Base-by-base conservation (phyloP, 345 rosid species). In the Garcia nutans region DNA sequence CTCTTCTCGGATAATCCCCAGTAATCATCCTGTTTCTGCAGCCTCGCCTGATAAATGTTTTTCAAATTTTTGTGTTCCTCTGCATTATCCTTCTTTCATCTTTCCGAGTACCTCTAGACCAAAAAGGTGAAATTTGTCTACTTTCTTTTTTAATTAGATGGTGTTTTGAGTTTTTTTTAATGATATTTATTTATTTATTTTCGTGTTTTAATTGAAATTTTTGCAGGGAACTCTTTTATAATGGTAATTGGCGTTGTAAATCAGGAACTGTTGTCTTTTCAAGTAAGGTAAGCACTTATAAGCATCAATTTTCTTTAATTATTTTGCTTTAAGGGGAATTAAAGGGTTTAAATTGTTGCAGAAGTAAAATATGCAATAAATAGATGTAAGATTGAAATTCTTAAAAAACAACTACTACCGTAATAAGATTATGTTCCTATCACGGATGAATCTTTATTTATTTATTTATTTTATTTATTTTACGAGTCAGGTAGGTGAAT, bases 211-310 rank as follows among this genome's bases (percentile, higher is more conserved):
- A 65, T 59, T 80, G 70, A 74, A 47, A 47, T 71, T 23, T 76
- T 80, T 83, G 80, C 82, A 81, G 80, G 78, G 76, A 58, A 75
- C 58, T 72, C 22, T 64, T 61, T 31, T 65, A 10, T 63, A 58
- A 19, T 70, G 74, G 66, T 19, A 72, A 68, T 33, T 58, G 78
- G 86, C 50, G 22, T 17, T 47, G 57, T 68, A 73, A 72, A 33
- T 59, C 78, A 56, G 81, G 68, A 65, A 50, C 58, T 20, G 1
- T 73, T 70, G 84, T 76, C 73, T 78, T 71, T 20, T 78, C 84
- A 49, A 77, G 52, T 72, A 65, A 10, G 74, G 86, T 81, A 65
- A 80, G 73, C 74, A 28, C 56, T 37, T 37, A 5, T 37, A 37
- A 37, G 41, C 41, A 37, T 37, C 5, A 37, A 37, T 28, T 28